Evolutionary conservation across 2,329 filamentous ascomycete species (phyloP), one percentile per base, ranked within the genome.

Genomic region (Gaeumannomyces sp.): DNA sequence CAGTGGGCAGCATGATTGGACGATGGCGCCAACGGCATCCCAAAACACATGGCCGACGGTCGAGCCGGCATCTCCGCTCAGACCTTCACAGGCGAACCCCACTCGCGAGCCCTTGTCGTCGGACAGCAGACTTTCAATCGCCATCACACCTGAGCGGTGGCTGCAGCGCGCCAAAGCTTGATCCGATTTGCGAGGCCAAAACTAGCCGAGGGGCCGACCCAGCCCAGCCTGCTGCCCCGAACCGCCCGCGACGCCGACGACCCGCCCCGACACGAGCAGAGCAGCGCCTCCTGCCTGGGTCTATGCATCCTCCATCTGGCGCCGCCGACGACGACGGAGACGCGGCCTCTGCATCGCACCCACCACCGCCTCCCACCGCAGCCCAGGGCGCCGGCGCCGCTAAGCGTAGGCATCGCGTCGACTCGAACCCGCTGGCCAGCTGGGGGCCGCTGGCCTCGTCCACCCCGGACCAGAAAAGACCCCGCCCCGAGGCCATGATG

Each of bases 391-490:
- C 25, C 57, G 25, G 57, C 28, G 35, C 65, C 11, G 66, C 69
- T 38, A 64, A 68, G 50, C 69, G 72, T 31, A 65, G 73, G 53
- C 71, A 67, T 50, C 72, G 72, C 45, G 72, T 73, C 68, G 72
- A 74, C 67, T 74, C 73, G 19, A 70, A 68, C 62, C 64, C 67
- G 58, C 62, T 63, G 53, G 62, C 62, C 50, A 45, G 33, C 53
- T 59, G 62, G 62, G 62, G 56, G 50, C 67, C 66, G 45, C 64
- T 67, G 59, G 53, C 64, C 58, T 58, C 61, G 50, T 62, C 60
- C 58, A 64, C 67, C 16, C 70, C 73, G n/a, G 69, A 71, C 53
- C 67, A 67, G 29, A 76, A 75, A 68, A 72, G 74, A 45, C 63
- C 67, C 64, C 71, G 73, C 59, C 69, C 70, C 62, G 71, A 64